Base-by-base conservation (phyloP, 345 rosid genomes). In the Citrus mangshanensis region DNA sequence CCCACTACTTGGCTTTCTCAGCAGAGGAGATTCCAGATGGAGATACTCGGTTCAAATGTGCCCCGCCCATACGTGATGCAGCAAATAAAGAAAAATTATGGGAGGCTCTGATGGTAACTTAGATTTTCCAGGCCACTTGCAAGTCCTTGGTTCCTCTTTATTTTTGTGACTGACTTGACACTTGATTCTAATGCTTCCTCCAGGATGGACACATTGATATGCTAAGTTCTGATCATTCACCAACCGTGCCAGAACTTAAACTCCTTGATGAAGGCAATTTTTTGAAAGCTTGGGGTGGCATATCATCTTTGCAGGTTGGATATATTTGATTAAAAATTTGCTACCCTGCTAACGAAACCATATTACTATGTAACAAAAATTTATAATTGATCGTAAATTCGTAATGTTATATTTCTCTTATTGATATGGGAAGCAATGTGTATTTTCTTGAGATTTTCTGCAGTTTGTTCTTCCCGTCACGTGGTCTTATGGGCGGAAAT, bases 181-280 rank as follows among this genome's bases (percentile, higher is more conserved):
- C 77, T 78, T 75, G 63, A 59, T 73, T 75, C 55, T 35, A 46
- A 49, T 64, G 67, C 64, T 56, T 76, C 27, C 81, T 86, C 74
- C 86, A 95, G 98, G 92, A 82, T 60, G 99, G 98, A 77, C 90
- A 90, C 71, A 90, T 96, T 73, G 99, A 94, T 85, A 79, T 94
- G 91, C 68, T 96, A 76, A 93, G 97, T 70, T 96, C 99, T 72
- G 99, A 96, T 89, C 98, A 96, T 91, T 96, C 99, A 10, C 98
- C 98, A 73, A 88, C 99, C 27, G 71, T 75, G 60, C 97, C 99
- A 74, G 92, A 91, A 75, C 93, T 94, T 74, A 95, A 94, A 86
- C 93, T 86, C 77, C 78, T 89, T 14, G 66, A 74, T 73, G 95
- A 94, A 83, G 99, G 97, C 59, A 80, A 94, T 83, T 94, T 96